Percentiles rank a stretch among this genome's conserved stretches.
These are phyloP conservation scores for Neofusicoccum sp. DNA, from an alignment of 2,329 filamentous ascomycete species.

Conservation along the genomic window DNA sequence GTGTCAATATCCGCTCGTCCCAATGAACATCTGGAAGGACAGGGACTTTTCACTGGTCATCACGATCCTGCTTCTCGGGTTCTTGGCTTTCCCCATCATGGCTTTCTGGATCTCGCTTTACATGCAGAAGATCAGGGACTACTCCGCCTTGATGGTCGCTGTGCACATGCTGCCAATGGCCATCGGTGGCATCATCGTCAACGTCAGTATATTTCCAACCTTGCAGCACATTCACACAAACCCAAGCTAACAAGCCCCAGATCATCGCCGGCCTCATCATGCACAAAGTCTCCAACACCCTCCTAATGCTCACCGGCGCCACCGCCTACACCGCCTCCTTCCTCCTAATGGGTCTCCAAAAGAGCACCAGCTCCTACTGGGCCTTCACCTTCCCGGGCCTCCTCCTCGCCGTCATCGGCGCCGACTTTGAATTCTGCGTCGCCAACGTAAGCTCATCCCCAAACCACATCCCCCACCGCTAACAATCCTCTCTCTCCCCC, in stretches of 20 bases:
- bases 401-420: conserved; percentile 61
- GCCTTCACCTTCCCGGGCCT: conserved; percentile 62
- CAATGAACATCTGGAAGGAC: conserved; percentile 61
- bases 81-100: conserved; percentile 60
- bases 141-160: conserved; percentile 58
- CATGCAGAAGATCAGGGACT: conserved; percentile 57
- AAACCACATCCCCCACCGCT: not conserved
- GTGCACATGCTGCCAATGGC: conserved; percentile 65
- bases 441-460: conserved; percentile 53
- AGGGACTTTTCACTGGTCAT: conserved; percentile 64
- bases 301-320: conserved; percentile 57
- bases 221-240: not conserved
- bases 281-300: conserved; percentile 63
- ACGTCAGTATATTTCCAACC: conserved; percentile 31
- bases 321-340: conserved; percentile 45
- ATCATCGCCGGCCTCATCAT: conserved; percentile 61
- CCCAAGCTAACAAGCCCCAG: conserved; percentile 13
- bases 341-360: conserved; percentile 58
- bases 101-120: conserved; percentile 65
- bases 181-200: conserved; percentile 61
- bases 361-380: conserved; percentile 60
- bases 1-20: conserved; percentile 44
- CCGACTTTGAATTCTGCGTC: conserved; percentile 69
- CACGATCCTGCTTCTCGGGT: conserved; percentile 57
- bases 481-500: not conserved